Base-by-base conservation (phyloP, 345 rosid species). In the Luvunga scandens region DNA sequence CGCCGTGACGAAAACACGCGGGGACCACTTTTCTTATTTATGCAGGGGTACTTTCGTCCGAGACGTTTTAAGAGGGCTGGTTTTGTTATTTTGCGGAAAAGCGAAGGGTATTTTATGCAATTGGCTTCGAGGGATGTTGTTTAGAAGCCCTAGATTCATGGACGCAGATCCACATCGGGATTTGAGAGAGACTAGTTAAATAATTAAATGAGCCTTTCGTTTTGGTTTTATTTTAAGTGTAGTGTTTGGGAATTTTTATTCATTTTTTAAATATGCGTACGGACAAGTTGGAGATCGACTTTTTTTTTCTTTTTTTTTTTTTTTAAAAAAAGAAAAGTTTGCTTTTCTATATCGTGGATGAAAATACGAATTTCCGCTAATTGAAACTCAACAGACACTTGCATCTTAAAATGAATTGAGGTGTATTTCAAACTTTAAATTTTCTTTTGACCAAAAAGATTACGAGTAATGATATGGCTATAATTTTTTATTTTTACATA, bases 131-230 rank as follows among this genome's bases (percentile, higher is more conserved):
- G 38, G 18, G 34, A 48, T 34, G 33, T 53, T 22, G 61, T 33
- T 42, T 19, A 5, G 61, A 34, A 67, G 68, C 77, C 82, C 78
- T 67, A 79, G 75, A 72, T 76, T 83, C 78, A 75, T 76, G 82
- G 83, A 76, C 78, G 74, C 68, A 61, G 78, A 79, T 72, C 73
- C 75, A 65, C 76, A 28, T 79, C 4, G 80, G 80, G 71, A 75
- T 76, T 66, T 77, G 78, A 62, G 53, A 27, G 36, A 1, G 72
- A 72, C 50, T 13, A 0, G 50, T 13, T 45, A 42, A 42, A 42
- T 12, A 10, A 42, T 42, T 42, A 42, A 42, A 10, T 0, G 12
- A 13, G 14, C 16, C 16, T 2, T 12, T 0, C 12, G 48, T 28
- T 28, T 63, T 28, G 28, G 22, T 63, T 28, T 13, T 63, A 28